Conservation (phyloP, 192 early-diverging fungal genomes). For the Coemansia sp. region DNA sequence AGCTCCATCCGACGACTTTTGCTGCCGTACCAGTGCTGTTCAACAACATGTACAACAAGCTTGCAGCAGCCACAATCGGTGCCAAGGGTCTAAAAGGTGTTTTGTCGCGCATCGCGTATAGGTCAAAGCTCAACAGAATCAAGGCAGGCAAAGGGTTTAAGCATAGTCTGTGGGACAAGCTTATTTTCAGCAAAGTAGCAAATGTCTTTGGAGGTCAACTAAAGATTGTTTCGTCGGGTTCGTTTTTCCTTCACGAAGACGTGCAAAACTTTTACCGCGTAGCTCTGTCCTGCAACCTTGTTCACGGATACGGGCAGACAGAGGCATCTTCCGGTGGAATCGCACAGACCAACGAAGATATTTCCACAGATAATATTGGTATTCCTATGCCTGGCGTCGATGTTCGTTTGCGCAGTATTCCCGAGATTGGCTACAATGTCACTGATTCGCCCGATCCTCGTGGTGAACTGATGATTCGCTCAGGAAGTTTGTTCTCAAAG, state of each 20-base stretch:
- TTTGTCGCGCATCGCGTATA: constrained; percentile 57
- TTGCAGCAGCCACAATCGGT: constrained; percentile 55
- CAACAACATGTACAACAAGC: constrained; percentile 77
- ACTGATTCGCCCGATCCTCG: constrained; percentile 74
- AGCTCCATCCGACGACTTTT: constrained; percentile 74
- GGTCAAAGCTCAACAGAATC: constrained; percentile 60
- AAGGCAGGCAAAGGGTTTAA: constrained; percentile 55
- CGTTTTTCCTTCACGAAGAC: constrained; percentile 67
- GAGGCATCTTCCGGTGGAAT: background rate
- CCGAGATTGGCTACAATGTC: constrained; percentile 27
- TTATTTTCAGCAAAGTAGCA: constrained; percentile 81
- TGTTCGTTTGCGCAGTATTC: constrained; percentile 77
- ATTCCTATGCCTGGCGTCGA: constrained; percentile 64
- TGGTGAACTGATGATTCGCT: constrained; percentile 84
- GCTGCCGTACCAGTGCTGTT: constrained; percentile 72
- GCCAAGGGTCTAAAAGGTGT: constrained; percentile 46
- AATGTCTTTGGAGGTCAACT: constrained; percentile 70
- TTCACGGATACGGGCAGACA: background rate
- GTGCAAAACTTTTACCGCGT: constrained; percentile 77
- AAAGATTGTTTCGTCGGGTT: constrained; percentile 73
- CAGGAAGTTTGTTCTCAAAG: constrained; percentile 67
- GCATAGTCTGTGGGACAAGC: constrained; percentile 80
- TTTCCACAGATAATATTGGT: constrained; percentile 51
- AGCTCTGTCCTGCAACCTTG: constrained; percentile 40
- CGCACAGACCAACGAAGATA: background rate